A percentile compares a stretch with the other conserved stretches of the same genome.
Evolutionary conservation across 2,329 filamentous ascomycete species (phyloP).

Genomic region (Westerdykella aurantiaca): DNA sequence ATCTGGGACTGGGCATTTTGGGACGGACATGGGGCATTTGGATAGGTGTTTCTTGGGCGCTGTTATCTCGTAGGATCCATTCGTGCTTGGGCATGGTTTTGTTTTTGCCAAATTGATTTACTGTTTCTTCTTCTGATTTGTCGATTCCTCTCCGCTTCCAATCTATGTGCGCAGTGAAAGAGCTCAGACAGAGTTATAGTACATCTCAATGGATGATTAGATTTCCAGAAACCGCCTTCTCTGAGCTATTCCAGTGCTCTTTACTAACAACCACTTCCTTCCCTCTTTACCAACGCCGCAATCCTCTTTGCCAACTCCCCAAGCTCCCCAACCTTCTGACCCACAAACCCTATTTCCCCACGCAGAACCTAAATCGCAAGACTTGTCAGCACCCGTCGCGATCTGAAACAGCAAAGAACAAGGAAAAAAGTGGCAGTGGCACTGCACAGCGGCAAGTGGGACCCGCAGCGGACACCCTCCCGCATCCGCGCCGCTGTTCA

Average conservation of each 20-base stretch:
- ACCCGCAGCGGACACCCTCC: neutral
- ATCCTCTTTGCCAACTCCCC: neutral
- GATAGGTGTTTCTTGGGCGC: conserved; percentile 6
- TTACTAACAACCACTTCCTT: neutral
- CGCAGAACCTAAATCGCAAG: conserved; percentile 14
- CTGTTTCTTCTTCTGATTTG: too few species aligned
- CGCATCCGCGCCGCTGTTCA: neutral
- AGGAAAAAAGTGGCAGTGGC: too few species aligned
- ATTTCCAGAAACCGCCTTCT: neutral
- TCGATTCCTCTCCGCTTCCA: too few species aligned
- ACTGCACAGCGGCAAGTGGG: conserved; percentile 4
- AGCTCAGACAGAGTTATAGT: neutral
- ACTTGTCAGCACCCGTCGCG: neutral
- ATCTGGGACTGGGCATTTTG: neutral
- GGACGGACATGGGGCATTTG: conserved; percentile 1
- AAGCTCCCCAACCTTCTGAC: neutral
- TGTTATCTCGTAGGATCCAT: neutral
- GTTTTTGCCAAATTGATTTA: too few species aligned
- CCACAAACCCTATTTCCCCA: conserved; percentile 11
- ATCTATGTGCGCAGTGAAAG: too few species aligned
- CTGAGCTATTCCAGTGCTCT: neutral
- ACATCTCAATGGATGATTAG: neutral
- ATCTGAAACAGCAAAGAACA: neutral
- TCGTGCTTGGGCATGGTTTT: too few species aligned
- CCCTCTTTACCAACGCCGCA: neutral